Conservation (phyloP, 2,329 filamentous ascomycete genomes). For the Curvularia sp. region DNA sequence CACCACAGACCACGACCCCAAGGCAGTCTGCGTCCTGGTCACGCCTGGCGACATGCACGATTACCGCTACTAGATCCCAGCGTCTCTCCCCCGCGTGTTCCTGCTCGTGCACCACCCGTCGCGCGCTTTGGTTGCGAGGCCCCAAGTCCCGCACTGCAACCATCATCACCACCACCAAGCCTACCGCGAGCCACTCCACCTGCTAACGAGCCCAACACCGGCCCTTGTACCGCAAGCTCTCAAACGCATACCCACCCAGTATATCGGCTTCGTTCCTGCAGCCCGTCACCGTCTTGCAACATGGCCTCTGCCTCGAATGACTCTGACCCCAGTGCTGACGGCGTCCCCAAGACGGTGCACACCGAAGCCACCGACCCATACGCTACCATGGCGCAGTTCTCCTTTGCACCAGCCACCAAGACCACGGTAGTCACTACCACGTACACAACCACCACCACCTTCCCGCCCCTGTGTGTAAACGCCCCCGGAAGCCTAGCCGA, state of each 20-base stretch:
- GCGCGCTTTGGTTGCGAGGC: slow-evolving; percentile 20
- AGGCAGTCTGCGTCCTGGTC: slow-evolving; percentile 13
- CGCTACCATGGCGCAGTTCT: slow-evolving; percentile 64
- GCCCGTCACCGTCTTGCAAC: slow-evolving; percentile 20
- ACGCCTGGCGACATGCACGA: slow-evolving; percentile 23
- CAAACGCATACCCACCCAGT: not conserved
- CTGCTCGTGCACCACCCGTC: slow-evolving; percentile 14
- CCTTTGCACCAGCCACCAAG: slow-evolving; percentile 68
- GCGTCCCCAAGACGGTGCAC: slow-evolving; percentile 36
- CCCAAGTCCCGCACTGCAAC: slow-evolving; percentile 11
- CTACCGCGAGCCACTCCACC: slow-evolving; percentile 8
- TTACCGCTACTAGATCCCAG: slow-evolving; percentile 5
- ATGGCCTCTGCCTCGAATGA: slow-evolving; percentile 44
- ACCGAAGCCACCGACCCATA: slow-evolving; percentile 42
- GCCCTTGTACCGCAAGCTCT: not conserved
- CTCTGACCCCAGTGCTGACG: slow-evolving; percentile 34
- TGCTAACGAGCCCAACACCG: slow-evolving; percentile 7
- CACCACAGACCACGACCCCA: slow-evolving; percentile 6
- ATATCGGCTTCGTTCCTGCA: not conserved
- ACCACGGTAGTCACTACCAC: slow-evolving; percentile 84
- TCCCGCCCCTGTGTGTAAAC: slow-evolving; percentile 82
- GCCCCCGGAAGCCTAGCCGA: slow-evolving; percentile 73
- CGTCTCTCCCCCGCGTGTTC: slow-evolving; percentile 11
- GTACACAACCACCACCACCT: slow-evolving; percentile 81
- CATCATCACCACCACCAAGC: slow-evolving; percentile 14